Conservation (phyloP, 129 eudicot species). For the Helianthus annuus region DNA sequence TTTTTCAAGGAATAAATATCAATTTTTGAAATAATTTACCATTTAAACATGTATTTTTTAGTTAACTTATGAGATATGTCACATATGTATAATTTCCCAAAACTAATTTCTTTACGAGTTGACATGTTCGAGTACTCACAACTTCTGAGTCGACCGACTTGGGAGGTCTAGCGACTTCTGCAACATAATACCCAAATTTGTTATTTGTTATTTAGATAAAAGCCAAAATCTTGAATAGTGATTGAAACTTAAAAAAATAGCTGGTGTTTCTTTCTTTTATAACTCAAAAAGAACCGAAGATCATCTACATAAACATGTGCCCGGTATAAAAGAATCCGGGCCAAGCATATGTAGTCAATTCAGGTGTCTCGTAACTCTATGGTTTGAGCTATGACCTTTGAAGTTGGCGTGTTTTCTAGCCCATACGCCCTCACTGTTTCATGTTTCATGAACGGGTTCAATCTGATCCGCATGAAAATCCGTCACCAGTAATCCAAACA, state of each 20-base stretch:
- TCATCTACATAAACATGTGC: background rate
- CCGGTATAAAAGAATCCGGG: background rate
- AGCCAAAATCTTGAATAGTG: conserved; percentile 18
- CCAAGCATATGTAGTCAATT: background rate
- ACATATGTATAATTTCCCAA: no score
- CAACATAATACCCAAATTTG: background rate
- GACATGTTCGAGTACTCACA: no score
- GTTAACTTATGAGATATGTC: no score
- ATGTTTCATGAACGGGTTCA: background rate
- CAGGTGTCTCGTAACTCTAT: background rate
- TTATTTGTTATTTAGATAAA: background rate
- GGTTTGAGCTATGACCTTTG: background rate
- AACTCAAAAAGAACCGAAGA: background rate
- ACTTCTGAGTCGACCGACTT: no score
- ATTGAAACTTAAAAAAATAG: background rate
- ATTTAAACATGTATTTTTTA: no score
- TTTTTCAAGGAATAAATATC: no score
- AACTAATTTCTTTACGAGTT: no score
- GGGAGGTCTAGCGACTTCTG: no score
- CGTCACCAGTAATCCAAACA: conserved; percentile 64
- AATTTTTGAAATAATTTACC: no score
- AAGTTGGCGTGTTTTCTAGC: background rate
- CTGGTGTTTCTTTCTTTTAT: background rate
- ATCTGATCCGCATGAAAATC: background rate
- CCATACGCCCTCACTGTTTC: background rate